These are phyloP conservation scores for Lophiotrema nucula DNA, from an alignment of 495 filamentous ascomycete genomes.

Conservation along the genomic window DNA sequence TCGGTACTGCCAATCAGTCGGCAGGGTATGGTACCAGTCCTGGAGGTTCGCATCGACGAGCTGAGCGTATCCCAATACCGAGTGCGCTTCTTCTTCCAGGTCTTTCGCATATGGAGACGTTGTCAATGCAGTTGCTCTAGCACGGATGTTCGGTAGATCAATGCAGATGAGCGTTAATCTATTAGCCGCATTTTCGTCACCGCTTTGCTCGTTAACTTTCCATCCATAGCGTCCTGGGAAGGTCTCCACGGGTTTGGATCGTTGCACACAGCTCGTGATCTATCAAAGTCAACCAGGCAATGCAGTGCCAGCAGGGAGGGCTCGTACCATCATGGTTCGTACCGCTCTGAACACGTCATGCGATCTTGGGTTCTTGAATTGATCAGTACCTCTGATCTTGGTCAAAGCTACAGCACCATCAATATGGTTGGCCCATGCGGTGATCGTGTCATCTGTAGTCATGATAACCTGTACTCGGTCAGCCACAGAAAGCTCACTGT, in stretches of 20 bases:
- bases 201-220: slow-evolving; percentile 16
- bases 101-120: slow-evolving; percentile 1
- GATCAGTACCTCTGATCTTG: slow-evolving; percentile 35
- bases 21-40: slow-evolving; percentile 34
- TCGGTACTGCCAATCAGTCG: slow-evolving; percentile 28
- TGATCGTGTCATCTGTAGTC: slow-evolving; percentile 29
- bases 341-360: slow-evolving; percentile 38
- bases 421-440: slow-evolving; percentile 36
- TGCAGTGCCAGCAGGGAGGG: neutral
- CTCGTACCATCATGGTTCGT: slow-evolving; percentile 37
- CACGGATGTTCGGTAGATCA: slow-evolving; percentile 34
- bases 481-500: neutral
- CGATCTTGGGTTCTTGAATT: slow-evolving; percentile 35
- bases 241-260: slow-evolving; percentile 33
- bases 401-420: slow-evolving; percentile 38
- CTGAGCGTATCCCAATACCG: slow-evolving; percentile 29
- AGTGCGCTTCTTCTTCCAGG: slow-evolving; percentile 9
- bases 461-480: slow-evolving; percentile 28
- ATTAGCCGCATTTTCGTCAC: slow-evolving; percentile 37
- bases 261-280: slow-evolving; percentile 38
- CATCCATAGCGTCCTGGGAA: slow-evolving; percentile 35
- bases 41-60: slow-evolving; percentile 33
- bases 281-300: neutral
- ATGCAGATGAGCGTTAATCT: slow-evolving; percentile 37
- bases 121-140: slow-evolving; percentile 20